phyloP scores from a whole-genome alignment of 495 filamentous ascomycete species.

The Annulohypoxylon bovei region DNA sequence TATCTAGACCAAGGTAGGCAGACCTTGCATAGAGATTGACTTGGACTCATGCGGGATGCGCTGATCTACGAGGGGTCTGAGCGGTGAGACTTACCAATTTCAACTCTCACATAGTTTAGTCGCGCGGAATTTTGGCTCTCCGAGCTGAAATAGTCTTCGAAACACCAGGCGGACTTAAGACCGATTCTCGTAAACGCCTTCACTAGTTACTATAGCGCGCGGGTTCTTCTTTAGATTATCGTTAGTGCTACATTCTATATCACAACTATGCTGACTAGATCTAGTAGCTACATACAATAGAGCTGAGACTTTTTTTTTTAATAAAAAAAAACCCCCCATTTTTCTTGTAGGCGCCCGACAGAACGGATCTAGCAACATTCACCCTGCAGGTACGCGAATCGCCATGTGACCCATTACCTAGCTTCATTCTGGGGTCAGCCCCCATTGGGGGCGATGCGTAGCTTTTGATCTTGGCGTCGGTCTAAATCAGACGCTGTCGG shows the following conservation, averaged over 20 bases:
- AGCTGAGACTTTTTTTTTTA: background rate
- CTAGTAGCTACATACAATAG: background rate
- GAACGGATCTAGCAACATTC: background rate
- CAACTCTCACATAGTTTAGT: background rate
- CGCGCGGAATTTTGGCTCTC: background rate
- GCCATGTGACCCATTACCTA: slow-evolving; percentile 8
- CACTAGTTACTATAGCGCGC: slow-evolving; percentile 1
- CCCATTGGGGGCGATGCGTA: background rate
- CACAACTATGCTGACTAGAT: background rate
- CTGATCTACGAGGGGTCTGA: slow-evolving; percentile 19
- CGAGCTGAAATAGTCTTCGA: slow-evolving; percentile 1
- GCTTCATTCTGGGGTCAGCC: background rate
- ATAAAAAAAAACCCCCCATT: no score
- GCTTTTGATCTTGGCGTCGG: slow-evolving; percentile 2
- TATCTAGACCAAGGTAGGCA: slow-evolving; percentile 3
- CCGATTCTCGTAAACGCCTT: background rate
- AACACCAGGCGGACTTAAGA: background rate
- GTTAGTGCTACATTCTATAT: background rate
- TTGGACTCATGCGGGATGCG: slow-evolving; percentile 25
- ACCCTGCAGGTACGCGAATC: slow-evolving; percentile 14
- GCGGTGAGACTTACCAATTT: slow-evolving; percentile 13
- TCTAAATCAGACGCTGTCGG: slow-evolving; percentile 14
- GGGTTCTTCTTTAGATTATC: background rate
- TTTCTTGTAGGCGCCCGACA: background rate
- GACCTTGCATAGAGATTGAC: slow-evolving; percentile 8